These are phyloP conservation scores for Schizothecium vesticola DNA, from an alignment of 495 filamentous ascomycete species.

Conservation along the genomic window DNA sequence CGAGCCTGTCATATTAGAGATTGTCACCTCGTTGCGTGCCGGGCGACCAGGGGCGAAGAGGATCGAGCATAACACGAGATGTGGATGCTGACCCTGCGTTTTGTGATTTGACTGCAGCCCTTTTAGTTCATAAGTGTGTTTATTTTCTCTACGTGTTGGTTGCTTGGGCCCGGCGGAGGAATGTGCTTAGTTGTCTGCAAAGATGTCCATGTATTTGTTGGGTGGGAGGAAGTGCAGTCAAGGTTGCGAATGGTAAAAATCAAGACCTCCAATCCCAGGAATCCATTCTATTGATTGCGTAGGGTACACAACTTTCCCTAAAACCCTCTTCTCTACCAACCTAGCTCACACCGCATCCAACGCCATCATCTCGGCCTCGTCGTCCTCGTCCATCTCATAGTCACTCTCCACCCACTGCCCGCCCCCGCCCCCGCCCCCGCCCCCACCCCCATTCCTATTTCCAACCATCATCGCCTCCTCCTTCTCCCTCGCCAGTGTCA, in stretches of 20 bases:
- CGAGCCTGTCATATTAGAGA: background rate
- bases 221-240: background rate
- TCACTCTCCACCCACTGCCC: slow-evolving; percentile 37
- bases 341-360: slow-evolving; percentile 30
- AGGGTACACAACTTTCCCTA: background rate
- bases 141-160: too few relatives aligned
- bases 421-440: slow-evolving; percentile 12
- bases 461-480: slow-evolving; percentile 12
- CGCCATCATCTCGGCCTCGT: slow-evolving; percentile 62
- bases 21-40: background rate
- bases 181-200: too few relatives aligned
- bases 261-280: background rate
- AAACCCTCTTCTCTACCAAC: background rate
- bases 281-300: background rate
- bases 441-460: slow-evolving; percentile 14
- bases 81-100: background rate
- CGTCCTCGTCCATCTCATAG: slow-evolving; percentile 54
- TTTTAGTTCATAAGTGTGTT: background rate
- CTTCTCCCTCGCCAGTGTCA: slow-evolving; percentile 27
- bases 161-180: too few relatives aligned
- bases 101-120: background rate
- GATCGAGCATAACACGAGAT: background rate
- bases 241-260: background rate
- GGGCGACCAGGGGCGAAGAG: background rate
- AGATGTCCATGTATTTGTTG: too few relatives aligned